Evolutionary conservation across 2,329 filamentous ascomycete genomes (phyloP), one percentile per base, ranked within the genome.

Genomic region (Colletotrichum gloeosporioides): DNA sequence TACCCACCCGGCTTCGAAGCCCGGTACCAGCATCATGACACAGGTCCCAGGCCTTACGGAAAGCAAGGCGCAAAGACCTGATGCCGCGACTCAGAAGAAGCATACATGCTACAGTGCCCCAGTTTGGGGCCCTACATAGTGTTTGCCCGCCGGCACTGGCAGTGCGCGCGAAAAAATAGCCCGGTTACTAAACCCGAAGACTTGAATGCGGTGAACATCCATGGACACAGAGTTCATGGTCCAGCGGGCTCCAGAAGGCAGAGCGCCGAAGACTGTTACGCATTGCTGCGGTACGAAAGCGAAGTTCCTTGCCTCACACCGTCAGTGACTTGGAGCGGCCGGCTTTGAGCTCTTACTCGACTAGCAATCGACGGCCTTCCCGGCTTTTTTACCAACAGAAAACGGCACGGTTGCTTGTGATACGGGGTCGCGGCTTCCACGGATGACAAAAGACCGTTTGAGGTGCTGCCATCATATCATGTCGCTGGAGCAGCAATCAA

Each of bases 1-100:
- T 36, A 73, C 27, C 44, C 69, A 55, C 69, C 9, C 27, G 44
- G 7, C 29, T 22, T 59, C 16, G 70, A 59, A 65, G 34, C 25
- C 59, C 44, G 70, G 8, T 39, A 53, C 64, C 57, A 65, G 70
- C 69, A 73, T 59, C 57, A 69, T 73, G 73, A 69, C 69, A 69
- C 70, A 53, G 29, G 8, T 25, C 69, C 25, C 44, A 64, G 34
- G 57, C 59, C 44, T 10, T 15, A 53, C 13, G 44, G 34, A 64
- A 63, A 64, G 69, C 69, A 36, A 62, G 13, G 31, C 16, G 57
- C n/a, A 59, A 55, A 53, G 55, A 49, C 27, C 22, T 55, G 55
- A 34, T 22, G 39, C n/a, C 32, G n/a, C 57, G 39, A 73, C 18
- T 57, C 64, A 69, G 55, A 68, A 12, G 73, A 25, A 10, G 22